Evolutionary conservation across 345 rosid species (phyloP), one percentile per base, ranked within the genome.

Genomic region (Citropsis articulata): DNA sequence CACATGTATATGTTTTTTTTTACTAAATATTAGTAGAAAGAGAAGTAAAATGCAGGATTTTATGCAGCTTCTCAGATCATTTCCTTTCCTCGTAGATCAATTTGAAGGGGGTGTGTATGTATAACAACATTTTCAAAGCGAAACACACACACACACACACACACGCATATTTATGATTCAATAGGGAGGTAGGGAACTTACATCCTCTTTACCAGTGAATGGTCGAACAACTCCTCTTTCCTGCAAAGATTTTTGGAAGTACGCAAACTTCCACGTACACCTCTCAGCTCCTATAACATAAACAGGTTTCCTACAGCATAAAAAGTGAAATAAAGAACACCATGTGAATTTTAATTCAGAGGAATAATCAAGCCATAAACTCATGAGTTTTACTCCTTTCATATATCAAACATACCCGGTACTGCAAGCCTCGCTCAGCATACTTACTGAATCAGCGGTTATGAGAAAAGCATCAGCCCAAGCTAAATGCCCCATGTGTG

Each of bases 341-440:
- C 57, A 28, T 30, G 38, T 14, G 24, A 69, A 78, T 78, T 79
- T 68, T 22, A 22, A 18, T 18, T 55, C 30, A 19, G 50, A 18
- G 21, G 30, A 30, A 31, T 21, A 59, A 55, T 36, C 38, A 12
- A n/a, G 48, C 69, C 69, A 33, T 18, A 24, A 14, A 13, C 40
- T 38, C 13, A 9, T 27, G 57, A 64, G 69, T 31, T 50, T 50
- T 8, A 75, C 28, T 33, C 62, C 57, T 35, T 50, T 63, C 61
- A 69, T 63, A 72, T 57, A 73, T 71, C 55, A 25, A 77, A 79
- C 91, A 83, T 90, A 94, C 98, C 98, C 98, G 2, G 95, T 96
- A 78, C 86, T 89, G 87, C 97, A 94, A 77, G 95, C 98, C 85
- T 96, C 98, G 59, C 98, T 96, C 84, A 96, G 81, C 99, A 96